Percentiles rank a stretch among this genome's conserved stretches.
phyloP scores from a whole-genome alignment of 129 eudicot genomes.

The carrot (Daucus carota) region DH1_v3.0 NC_030381.2:53036501-53037000 shows the following conservation, averaged over 20 bases:
- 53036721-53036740: background rate
- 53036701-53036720: background rate
- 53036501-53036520: background rate
- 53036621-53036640: background rate
- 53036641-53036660: too few relatives aligned
- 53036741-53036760: background rate
- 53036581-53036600: background rate
- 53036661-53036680: background rate
- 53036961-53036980: slow-evolving; percentile 2
- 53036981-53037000: background rate
- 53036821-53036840: background rate
- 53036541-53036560: background rate
- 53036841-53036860: background rate
- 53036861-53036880: slow-evolving; percentile 3
- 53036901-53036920: background rate
- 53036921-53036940: background rate
- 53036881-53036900: background rate
- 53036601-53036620: background rate
- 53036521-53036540: background rate
- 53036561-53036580: background rate
- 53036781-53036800: background rate
- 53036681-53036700: background rate
- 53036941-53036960: background rate
- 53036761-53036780: background rate
- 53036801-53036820: background rate